Base-by-base conservation (phyloP, 345 rosid species). In the Gynandropsis gynandra region DNA sequence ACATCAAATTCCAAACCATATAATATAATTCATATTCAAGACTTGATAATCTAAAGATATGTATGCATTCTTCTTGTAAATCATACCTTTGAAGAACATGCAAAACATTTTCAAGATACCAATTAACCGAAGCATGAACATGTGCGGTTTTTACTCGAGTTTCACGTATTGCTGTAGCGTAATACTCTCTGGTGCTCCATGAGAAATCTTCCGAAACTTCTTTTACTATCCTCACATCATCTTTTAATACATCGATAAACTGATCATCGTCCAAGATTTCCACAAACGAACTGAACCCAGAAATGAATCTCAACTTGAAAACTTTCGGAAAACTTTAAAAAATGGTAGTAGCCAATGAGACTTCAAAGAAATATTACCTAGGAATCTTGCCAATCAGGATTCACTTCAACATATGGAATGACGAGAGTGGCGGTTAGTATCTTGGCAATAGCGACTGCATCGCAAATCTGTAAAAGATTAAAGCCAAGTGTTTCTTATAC, bases 111-210 rank as follows among this genome's bases (percentile, higher is more conserved):
- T 88, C 94, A 9, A 74, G 76, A 63, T 85, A 93, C 99, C 97
- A 93, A 39, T 85, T 64, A 16, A 80, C 85, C 38, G 99, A 72
- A 53, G 89, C 99, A 67, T 81, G 99, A 69, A 80, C 81, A 31
- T 97, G 99, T 0, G 99, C 94, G 10, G 90, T 85, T 75, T 92
- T 93, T 3, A 93, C 66, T 67, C 97, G 69, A 16, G 90, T 88
- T 34, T 76, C 83, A 35, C 95, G 82, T 39, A 85, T 78, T 12
- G 88, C 87, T 0, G 78, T 70, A 32, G 82, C 74, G 58, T 93
- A 93, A 61, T 87, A 85, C 71, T 93, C 97, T 57, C 99, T 80
- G 1, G 99, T 81, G 71, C 99, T 85, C 97, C 97, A 93, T 10
- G 81, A 78, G 63, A 65, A 78, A 10, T 81, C 76, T 17, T 52